Evolutionary conservation across 176 grass and related monocot genomes (phyloP), one percentile per base, ranked within the genome.

Genomic region (Avena insularis): DNA sequence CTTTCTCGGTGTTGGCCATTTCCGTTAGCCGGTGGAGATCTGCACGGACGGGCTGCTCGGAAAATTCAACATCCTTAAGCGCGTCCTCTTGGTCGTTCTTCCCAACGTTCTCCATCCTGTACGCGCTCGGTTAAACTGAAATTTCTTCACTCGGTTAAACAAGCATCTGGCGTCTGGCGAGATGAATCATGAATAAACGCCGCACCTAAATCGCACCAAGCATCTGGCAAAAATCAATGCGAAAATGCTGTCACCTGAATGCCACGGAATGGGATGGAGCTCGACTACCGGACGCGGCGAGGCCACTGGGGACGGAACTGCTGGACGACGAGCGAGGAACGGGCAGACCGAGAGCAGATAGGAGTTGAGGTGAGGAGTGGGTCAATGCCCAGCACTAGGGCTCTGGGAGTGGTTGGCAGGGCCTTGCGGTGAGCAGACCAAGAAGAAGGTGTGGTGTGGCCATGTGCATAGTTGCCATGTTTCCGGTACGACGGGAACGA

Each of bases 1-100:
- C 91, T 84, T 87, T 95, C 53, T 95, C 93, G 19, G 91, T 90
- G 55, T 86, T 71, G 29, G 91, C 88, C 61, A 95, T 86, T 87
- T 93, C 89, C 2, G 70, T 27, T 82, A 98, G 91, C 49, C 72
- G 71, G 8, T 70, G 12, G 47, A 89, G 85, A 92, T 98, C 95
- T 35, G 84, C 80, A 40, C 23, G 65, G 71, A 38, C 79, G 60
- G 79, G 83, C 73, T 86, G 79, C 68, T 86, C 77, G 33, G 80
- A 59, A 74, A 88, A 88, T 3, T 23, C 75, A 40, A 93, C 87
- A 78, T 93, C 93, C 83, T 95, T 88, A 81, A 90, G 88, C 60
- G 75, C 79, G 76, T 75, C 95, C 61, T 75, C 95, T 67, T 79
- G 76, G 59, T 35, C 33, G 33, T 77, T 79, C 46, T 86, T 88